These are phyloP conservation scores for Dittrichia graveolens DNA, from an alignment of 129 eudicot genomes.

Conservation along the genomic window DNA sequence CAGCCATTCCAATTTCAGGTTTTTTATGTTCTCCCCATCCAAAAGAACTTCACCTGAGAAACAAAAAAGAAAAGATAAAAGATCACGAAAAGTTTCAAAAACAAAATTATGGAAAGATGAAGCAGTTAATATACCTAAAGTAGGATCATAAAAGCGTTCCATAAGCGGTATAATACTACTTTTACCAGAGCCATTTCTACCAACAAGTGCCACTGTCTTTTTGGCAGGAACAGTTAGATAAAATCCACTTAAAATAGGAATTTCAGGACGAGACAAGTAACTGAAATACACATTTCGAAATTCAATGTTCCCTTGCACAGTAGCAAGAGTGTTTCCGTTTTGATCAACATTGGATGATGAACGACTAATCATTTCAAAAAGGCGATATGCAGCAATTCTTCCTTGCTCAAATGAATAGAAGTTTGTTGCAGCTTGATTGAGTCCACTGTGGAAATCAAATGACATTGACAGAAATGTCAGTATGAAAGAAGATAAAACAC, in stretches of 20 bases:
- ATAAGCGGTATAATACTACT: conserved; percentile 95
- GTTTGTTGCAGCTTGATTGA: conserved; percentile 97
- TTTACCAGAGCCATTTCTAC: conserved; percentile 98
- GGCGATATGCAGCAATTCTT: conserved; percentile 93
- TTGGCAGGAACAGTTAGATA: conserved; percentile 93
- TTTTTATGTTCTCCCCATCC: conserved; percentile 93
- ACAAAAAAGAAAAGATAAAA: conserved; percentile 18
- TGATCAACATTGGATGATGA: conserved; percentile 76
- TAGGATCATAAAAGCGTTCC: conserved; percentile 98
- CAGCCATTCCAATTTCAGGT: conserved; percentile 88
- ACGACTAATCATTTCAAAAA: conserved; percentile 96
- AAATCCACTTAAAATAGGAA: conserved; percentile 93
- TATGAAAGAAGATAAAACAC: not conserved
- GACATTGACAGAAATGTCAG: conserved; percentile 14
- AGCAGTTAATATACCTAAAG: conserved; percentile 64
- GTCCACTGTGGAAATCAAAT: conserved; percentile 56
- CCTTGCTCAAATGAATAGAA: conserved; percentile 99
- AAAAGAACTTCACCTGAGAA: conserved; percentile 84
- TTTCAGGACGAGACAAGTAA: conserved; percentile 92
- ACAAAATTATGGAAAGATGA: not conserved
- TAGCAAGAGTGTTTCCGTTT: conserved; percentile 70
- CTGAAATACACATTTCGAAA: conserved; percentile 95
- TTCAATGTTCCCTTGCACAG: conserved; percentile 90
- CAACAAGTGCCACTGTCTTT: conserved; percentile 96
- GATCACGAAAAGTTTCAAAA: conserved; percentile 15